phyloP scores from a whole-genome alignment of 1,284 basidiomycete species.

The Volvariella volvacea region DNA sequence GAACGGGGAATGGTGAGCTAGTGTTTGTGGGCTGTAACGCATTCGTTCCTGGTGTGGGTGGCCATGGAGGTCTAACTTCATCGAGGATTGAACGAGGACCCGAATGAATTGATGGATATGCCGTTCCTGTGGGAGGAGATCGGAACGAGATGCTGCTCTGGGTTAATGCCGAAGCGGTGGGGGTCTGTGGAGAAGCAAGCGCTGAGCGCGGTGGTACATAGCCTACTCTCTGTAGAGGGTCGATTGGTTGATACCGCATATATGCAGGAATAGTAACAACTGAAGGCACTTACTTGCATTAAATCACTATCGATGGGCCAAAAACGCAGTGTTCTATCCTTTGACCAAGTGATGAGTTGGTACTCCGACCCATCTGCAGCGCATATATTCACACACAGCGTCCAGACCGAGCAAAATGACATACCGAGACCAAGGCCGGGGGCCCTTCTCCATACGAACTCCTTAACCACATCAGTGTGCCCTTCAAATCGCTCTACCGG shows the following conservation, averaged over 20 bases:
- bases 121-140: conserved; percentile 35
- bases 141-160: conserved; percentile 39
- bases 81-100: conserved; percentile 65
- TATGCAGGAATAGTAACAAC: conserved; percentile 1
- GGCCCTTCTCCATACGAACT: conserved; percentile 92
- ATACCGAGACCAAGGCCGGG: conserved; percentile 34
- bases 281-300: conserved; percentile 41
- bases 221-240: conserved; percentile 38
- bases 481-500: conserved; percentile 82
- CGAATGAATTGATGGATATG: conserved; percentile 39
- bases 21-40: conserved; percentile 11
- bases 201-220: conserved; percentile 20
- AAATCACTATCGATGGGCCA: conserved; percentile 81
- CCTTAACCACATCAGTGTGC: conserved; percentile 91
- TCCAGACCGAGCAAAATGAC: background rate
- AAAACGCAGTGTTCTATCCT: conserved; percentile 87
- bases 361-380: conserved; percentile 60
- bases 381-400: conserved; percentile 12
- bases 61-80: conserved; percentile 54
- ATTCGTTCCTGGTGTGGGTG: conserved; percentile 17
- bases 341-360: conserved; percentile 96
- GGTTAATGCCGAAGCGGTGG: conserved; percentile 12
- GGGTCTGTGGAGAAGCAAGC: conserved; percentile 15
- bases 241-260: background rate
- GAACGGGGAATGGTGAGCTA: background rate